Evolutionary conservation across 768 basidiomycete genomes (phyloP).

Genomic region (Hygrophorus russula): DNA sequence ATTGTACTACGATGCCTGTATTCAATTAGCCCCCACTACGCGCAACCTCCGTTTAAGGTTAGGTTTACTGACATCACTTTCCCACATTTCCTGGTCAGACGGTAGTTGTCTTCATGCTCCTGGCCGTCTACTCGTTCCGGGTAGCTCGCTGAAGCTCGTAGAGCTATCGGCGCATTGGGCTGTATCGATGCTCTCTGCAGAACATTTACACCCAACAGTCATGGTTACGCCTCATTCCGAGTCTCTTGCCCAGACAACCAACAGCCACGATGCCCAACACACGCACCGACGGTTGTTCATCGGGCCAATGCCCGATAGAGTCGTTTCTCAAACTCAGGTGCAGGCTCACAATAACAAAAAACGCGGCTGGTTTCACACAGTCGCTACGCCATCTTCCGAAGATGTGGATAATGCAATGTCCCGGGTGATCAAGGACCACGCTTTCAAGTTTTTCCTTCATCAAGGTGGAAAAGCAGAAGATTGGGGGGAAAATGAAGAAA

Average conservation of each 20-base stretch:
- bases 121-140: no score
- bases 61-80: not conserved
- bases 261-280: constrained; percentile 12
- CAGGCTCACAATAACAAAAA: constrained; percentile 18
- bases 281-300: constrained; percentile 51
- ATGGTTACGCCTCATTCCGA: not conserved
- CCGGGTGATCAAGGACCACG: constrained; percentile 46
- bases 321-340: constrained; percentile 31
- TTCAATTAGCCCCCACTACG: not conserved
- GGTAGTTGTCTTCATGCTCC: no score
- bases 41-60: constrained; percentile 7
- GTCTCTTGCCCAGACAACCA: not conserved
- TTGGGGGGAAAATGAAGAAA: constrained; percentile 51
- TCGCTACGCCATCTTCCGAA: constrained; percentile 7
- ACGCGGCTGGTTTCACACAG: constrained; percentile 14
- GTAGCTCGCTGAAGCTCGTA: not conserved
- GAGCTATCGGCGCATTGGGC: not conserved
- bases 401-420: constrained; percentile 24
- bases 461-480: constrained; percentile 55
- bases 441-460: constrained; percentile 50
- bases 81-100: no score
- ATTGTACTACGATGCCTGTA: no score
- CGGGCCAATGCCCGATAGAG: constrained; percentile 64
- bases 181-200: not conserved
- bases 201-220: not conserved